Evolutionary conservation across 1,139 yeast genomes (phyloP), one percentile per base, ranked within the genome.

Genomic region (Scheffersomyces illinoinensis): DNA sequence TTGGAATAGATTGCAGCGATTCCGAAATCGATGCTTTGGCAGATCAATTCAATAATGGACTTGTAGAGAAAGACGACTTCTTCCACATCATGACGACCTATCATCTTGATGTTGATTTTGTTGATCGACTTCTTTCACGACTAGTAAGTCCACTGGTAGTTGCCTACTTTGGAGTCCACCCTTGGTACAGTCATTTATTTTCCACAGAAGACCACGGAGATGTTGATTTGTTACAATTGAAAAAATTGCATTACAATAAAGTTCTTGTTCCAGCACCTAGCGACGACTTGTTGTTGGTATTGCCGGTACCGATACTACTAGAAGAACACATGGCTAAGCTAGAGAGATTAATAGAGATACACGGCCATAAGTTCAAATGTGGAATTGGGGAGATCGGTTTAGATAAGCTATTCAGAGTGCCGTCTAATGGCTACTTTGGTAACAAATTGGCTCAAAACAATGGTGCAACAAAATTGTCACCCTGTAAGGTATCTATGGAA

Each of bases 371-470:
- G 54, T 47, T 58, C 55, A 52, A 59, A 53, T 58, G 53, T 56
- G 84, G 84, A 14, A 79, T 93, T n/a, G 99, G 99, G 0, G 99
- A 95, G 67, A 82, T 93, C 20, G 99, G 99, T 0, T 74, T 95
- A 5, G 99, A 95, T 71, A 90, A 88, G 71, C 69, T 85, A 21
- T 91, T 91, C 66, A 74, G 92, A 49, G 73, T 92, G 14, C 97
- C 97, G 0, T 68, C 72, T 54, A 76, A 77, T 58, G 93, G 93
- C 0, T 87, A 72, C 62, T 79, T 75, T 59, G 89, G 89, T 1
- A 75, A 10, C 4, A 7, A 48, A 17, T 20, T 48, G 51, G 51
- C 19, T 20, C 55, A 50, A 2, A 51, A 60, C 5, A 57, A 61
- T 23, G 59, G 57, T 20, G 60, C 59, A 47, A 64, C 58, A 47